Evolutionary conservation across 140 eudicot genomes (phyloP), one percentile per base, ranked within the genome.

Genomic region (Cichorium intybus): DNA sequence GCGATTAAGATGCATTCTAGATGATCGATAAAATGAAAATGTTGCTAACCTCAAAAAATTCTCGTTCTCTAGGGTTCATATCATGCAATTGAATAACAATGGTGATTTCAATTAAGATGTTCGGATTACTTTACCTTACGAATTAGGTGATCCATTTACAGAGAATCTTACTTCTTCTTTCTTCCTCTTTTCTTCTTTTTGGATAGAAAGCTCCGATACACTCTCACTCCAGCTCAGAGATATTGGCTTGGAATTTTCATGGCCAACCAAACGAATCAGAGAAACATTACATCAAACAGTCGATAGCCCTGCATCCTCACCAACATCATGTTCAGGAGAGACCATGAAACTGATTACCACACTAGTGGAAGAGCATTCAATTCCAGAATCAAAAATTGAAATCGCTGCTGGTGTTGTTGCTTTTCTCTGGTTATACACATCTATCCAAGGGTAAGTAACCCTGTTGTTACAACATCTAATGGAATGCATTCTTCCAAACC

Each of bases 351-450:
- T 73, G 55, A 65, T 94, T 64, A 77, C 82, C 50, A 31, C 85
- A 55, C 73, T 82, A 56, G 82, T 89, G 29, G 90, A 82, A 51
- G 95, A 84, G 47, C 90, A 79, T 63, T 84, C 69, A 56, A 84
- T 94, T 59, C 95, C 99, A 46, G 95, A 94, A 68, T 86, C 87
- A 15, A 82, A 89, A 49, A 56, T 51, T 47, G 90, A 88, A 56
- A 79, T 94, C 60, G 89, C 89, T 69, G 79, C 95, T 64, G 99
- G 97, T 50, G 80, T 94, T 43, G 63, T 94, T 57, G 86, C 97
- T 70, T 94, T 94, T 75, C 90, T 94, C 41, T 94, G 95, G 95
- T 78, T 94, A 8, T 94, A 86, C 76, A 86, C 91, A 20, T 81
- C 84, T 59, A 86, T 94, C 65, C 94, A 83, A 47, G 97, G 99